Evolutionary conservation across 2,329 filamentous ascomycete species (phyloP), one percentile per base, ranked within the genome.

Genomic region (Sphaerulina vaccinii): DNA sequence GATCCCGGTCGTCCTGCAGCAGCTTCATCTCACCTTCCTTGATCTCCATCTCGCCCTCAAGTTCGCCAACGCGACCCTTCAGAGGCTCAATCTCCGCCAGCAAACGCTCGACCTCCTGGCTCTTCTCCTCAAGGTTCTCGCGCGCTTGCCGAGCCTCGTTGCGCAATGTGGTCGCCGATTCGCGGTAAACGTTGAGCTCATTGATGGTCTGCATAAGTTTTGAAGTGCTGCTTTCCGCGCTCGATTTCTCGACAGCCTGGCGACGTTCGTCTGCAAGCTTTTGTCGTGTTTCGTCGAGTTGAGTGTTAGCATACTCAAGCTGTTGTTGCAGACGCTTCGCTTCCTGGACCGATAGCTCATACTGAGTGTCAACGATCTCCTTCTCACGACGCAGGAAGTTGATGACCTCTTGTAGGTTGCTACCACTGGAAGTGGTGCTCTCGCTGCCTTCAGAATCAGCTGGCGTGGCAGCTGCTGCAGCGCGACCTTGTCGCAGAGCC

Each of bases 281-380:
- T 59, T 96, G 79, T 27, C 88, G 84, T 5, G 87, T 82, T 61
- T 96, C 90, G 56, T 99, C 93, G 6, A 99, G 83, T 68, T 97
- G 90, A 18, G 83, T 83, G 63, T 93, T 89, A 7, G 86, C 80
- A 67, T 96, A 91, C 44, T 95, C 87, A 19, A 96, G 80, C 66
- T 97, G 90, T 63, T 96, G 90, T 65, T 92, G 88, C 36, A 96
- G 73, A 48, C 93, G 84, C 71, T 95, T 95, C 48, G 84, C 80
- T 71, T 99, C 93, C 63, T 95, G 89, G 0, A 85, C 79, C 63
- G 92, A 91, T 38, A 97, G 78, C 62, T 96, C 91, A 63, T 90
- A 88, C 65, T 97, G 92, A n/a, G 96, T 89, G 62, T 99, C 92
- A 7, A 96, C 81, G 59, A 99, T 97, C 68, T 97, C 93, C 76